Evolutionary conservation across 2,329 filamentous ascomycete genomes (phyloP), one percentile per base, ranked within the genome.

Genomic region (Penicillium freii): DNA sequence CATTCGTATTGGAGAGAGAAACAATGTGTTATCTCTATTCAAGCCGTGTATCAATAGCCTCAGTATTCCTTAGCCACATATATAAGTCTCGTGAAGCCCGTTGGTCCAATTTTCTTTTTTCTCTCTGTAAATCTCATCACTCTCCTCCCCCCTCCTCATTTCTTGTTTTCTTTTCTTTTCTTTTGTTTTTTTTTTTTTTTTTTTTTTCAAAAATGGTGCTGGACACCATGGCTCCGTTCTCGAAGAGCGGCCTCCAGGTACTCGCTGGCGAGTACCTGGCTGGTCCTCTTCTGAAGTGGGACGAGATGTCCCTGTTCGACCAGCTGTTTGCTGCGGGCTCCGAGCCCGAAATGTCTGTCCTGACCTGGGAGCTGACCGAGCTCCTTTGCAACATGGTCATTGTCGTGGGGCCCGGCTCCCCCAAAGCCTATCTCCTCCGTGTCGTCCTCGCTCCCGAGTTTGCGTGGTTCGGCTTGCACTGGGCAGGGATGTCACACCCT

Each of bases 401-500:
- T 13, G 53, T 59, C n/a, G 36, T 61, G 29, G 43, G 50, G n/a
- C 31, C 47, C 5, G 54, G 46, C 13, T 40, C n/a, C 23, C 42
- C 40, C 5, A 4, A 59, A 6, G n/a, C 57, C 13, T 52, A 38
- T 25, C 36, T 54, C 31, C 53, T 57, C 3, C 50, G 53, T 34
- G 46, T 57, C 11, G 27, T 51, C 17, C 36, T 60, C 23, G 34
- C 57, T 4, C 43, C 50, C 15, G 54, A 59, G 10, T 60, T 47
- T 39, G n/a, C 46, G 29, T 60, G 59, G 50, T 19, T 61, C 27
- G 50, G 53, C 8, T 31, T 61, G 13, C 43, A 52, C 47, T 51
- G 36, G 49, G 59, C 44, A 57, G 40, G 45, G 45, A 38, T 54
- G 31, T 23, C 38, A 39, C n/a, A 48, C 27, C 38, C 29, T 46